Evolutionary conservation across 306 rosid genomes (phyloP).

Genomic region (Acacia crassicarpa): DNA sequence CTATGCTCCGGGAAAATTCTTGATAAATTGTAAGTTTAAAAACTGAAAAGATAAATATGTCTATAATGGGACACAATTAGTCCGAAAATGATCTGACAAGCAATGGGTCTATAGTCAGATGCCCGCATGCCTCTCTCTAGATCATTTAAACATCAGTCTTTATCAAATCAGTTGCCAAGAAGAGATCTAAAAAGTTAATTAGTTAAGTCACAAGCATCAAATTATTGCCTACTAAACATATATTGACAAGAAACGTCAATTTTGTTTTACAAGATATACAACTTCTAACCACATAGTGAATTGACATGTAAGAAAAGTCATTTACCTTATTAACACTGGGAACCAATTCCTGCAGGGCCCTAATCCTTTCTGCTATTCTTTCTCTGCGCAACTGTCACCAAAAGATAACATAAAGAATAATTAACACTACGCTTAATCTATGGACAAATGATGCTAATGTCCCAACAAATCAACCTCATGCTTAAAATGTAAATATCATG

Average conservation of each 20-base stretch:
- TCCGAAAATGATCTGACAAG: not conserved
- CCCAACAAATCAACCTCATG: not conserved
- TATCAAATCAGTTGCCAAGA: conserved; percentile 4
- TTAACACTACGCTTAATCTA: not conserved
- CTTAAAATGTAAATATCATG: conserved; percentile 13
- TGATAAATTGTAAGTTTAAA: not conserved
- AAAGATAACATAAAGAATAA: conserved; percentile 14
- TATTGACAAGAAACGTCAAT: not conserved
- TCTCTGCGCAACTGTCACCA: conserved; percentile 87
- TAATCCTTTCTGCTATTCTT: conserved; percentile 95
- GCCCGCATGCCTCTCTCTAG: not conserved
- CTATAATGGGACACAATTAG: not conserved
- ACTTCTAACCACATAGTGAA: not conserved
- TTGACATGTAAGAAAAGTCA: conserved; percentile 17
- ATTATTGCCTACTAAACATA: not conserved
- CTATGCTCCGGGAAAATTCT: conserved; percentile 7
- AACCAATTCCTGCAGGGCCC: conserved; percentile 96
- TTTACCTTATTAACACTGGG: conserved; percentile 93
- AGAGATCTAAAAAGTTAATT: not conserved
- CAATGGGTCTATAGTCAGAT: not conserved
- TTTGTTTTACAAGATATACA: not conserved
- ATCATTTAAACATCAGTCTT: not conserved
- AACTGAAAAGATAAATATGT: conserved; percentile 10
- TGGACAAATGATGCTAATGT: conserved; percentile 1
- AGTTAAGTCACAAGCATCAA: not conserved